These are phyloP conservation scores for Fusarium annulatum DNA, from an alignment of 2,329 filamentous ascomycete species.

Conservation along the genomic window DNA sequence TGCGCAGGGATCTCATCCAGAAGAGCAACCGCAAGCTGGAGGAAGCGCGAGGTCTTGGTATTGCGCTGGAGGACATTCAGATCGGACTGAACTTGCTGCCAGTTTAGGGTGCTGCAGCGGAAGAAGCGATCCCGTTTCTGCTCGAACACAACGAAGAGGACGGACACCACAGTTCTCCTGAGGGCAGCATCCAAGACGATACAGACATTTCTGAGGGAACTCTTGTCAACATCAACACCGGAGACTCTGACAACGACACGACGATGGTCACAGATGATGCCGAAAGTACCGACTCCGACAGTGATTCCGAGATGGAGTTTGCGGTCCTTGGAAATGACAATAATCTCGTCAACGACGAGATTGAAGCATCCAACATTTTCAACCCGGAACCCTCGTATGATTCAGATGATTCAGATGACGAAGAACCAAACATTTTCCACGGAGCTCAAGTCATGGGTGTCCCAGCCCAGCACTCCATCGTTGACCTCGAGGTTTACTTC, in stretches of 20 bases:
- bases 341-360: constrained; percentile 1
- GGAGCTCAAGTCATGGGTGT: constrained; percentile 42
- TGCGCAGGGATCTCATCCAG: constrained; percentile 37
- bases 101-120: constrained; percentile 38
- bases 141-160: neutral
- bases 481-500: constrained; percentile 49
- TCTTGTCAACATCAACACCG: neutral
- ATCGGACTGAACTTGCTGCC: constrained; percentile 47
- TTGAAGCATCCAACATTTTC: constrained; percentile 39
- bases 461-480: neutral
- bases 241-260: neutral
- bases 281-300: neutral
- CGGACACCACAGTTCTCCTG: fast-evolving
- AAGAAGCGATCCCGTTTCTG: neutral
- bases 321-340: neutral
- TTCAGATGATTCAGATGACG: constrained; percentile 27
- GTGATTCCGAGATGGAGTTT: neutral
- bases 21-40: constrained; percentile 45
- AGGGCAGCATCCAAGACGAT: neutral
- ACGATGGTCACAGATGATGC: neutral
- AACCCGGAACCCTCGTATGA: constrained; percentile 30
- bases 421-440: constrained; percentile 43
- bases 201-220: neutral
- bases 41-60: constrained; percentile 38
- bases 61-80: constrained; percentile 35